Percentiles rank a stretch among this genome's conserved stretches.
Evolutionary conservation across 176 grass and related monocot genomes (phyloP).

Genomic region (Elaeis guineensis): DNA sequence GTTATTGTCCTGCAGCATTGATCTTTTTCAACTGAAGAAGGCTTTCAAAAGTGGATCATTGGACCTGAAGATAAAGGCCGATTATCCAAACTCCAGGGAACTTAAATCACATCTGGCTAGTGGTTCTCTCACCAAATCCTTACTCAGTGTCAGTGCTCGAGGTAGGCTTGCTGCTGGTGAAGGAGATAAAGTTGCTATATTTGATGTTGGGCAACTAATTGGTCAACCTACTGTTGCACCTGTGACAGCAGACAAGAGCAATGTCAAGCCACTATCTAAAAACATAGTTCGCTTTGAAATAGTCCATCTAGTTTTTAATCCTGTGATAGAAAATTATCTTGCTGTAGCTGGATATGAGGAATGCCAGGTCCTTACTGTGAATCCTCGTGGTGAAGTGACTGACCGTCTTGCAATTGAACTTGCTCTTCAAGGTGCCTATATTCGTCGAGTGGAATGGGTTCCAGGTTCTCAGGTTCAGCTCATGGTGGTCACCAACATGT

Average conservation of each 20-base stretch:
- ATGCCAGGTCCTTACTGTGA: constrained; percentile 93
- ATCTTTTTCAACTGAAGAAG: constrained; percentile 89
- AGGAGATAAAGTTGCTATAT: constrained; percentile 96
- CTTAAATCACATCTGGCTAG: constrained; percentile 78
- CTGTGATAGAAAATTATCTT: constrained; percentile 68
- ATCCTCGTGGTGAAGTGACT: constrained; percentile 88
- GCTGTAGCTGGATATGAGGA: constrained; percentile 86
- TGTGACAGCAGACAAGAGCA: constrained; percentile 95
- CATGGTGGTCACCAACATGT: constrained; percentile 91
- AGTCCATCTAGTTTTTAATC: constrained; percentile 86
- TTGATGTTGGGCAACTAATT: constrained; percentile 94
- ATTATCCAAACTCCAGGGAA: constrained; percentile 93
- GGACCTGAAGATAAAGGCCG: constrained; percentile 88
- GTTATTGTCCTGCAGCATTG: constrained; percentile 40
- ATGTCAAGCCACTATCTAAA: constrained; percentile 81
- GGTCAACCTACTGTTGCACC: constrained; percentile 63
- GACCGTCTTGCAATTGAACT: constrained; percentile 96
- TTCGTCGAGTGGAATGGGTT: constrained; percentile 81
- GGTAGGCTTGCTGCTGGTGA: constrained; percentile 98
- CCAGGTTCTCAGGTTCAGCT: constrained; percentile 93
- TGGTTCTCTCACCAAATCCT: constrained; percentile 77
- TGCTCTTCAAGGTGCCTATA: constrained; percentile 84
- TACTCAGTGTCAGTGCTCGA: constrained; percentile 62
- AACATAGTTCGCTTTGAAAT: constrained; percentile 98
- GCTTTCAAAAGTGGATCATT: constrained; percentile 92